Evolutionary conservation across 306 rosid species (phyloP), one percentile per base, ranked within the genome.

Genomic region (Argentina anserina): DNA sequence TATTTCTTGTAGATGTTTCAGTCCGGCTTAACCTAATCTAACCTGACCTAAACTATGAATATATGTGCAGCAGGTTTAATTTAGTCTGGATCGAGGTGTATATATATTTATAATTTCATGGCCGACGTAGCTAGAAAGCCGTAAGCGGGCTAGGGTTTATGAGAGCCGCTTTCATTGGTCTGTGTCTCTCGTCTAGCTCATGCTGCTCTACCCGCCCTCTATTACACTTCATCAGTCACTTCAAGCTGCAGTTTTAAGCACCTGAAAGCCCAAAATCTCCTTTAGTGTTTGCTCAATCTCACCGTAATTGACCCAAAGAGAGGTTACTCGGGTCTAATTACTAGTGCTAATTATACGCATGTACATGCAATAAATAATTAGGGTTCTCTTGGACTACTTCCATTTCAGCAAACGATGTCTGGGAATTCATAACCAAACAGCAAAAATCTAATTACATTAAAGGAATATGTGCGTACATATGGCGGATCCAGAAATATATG

Each of bases 181-280:
- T 80, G 72, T 77, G 75, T 70, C 80, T 78, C 76, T 88, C 81
- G 33, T 78, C 37, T 79, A 77, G 79, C 80, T 76, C 70, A 72
- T 76, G 75, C 75, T 82, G 33, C 63, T 28, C 47, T 43, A 71
- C 70, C 73, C 40, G n/a, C 29, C 8, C 26, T 17, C 60, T 46
- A 28, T 21, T 21, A 1, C 50, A 50, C 60, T 61, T 75, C 73
- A 67, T 50, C 75, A 47, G 59, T 75, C 81, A 62, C 72, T 70
- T 81, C 79, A 77, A 41, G 58, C 75, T 79, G 65, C 81, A 75
- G 79, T 79, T 83, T 81, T 75, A 77, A 81, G 83, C 77, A 82
- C 76, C 90, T 85, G 90, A 73, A 77, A 62, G 53, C 81, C 26
- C 49, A 76, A 72, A 83, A 71, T 46, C 76, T 74, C 67, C 47